Percentiles rank a stretch among this genome's conserved stretches.
These are phyloP conservation scores for Tricholoma hemisulphureum DNA, from an alignment of 768 basidiomycete species.

Conservation along the genomic window DNA sequence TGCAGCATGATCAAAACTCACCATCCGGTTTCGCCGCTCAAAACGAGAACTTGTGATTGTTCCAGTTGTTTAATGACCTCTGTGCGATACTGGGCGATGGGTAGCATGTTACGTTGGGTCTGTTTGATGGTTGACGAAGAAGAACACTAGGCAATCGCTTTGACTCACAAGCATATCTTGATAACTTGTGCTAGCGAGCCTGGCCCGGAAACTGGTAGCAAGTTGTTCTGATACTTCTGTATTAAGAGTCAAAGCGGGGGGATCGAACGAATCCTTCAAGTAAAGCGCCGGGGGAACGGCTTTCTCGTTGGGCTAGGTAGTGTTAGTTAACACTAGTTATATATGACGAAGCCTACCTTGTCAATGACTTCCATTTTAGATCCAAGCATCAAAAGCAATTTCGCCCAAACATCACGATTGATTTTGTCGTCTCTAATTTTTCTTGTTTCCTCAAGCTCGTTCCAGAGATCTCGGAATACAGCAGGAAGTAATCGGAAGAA, in stretches of 20 bases:
- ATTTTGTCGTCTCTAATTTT: conserved; percentile 57
- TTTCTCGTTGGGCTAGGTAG: conserved; percentile 21
- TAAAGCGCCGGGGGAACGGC: conserved; percentile 19
- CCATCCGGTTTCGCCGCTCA: conserved; percentile 57
- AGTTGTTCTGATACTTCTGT: conserved; percentile 48
- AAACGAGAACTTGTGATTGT: conserved; percentile 76
- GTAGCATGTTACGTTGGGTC: conserved; percentile 74
- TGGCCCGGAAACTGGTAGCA: conserved; percentile 54
- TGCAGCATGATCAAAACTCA: conserved; percentile 16
- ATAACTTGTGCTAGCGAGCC: conserved; percentile 64
- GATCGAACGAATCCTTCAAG: conserved; percentile 5
- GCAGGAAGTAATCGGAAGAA: conserved; percentile 81
- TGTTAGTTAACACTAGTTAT: conserved; percentile 1
- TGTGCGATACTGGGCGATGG: conserved; percentile 81
- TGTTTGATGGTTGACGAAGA: conserved; percentile 27
- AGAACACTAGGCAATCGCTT: not conserved
- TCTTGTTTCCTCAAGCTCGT: conserved; percentile 71
- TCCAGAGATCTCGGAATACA: conserved; percentile 87
- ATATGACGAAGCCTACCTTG: conserved; percentile 36
- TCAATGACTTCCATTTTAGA: conserved; percentile 46
- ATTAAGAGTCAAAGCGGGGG: conserved; percentile 5
- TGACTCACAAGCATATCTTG: conserved; percentile 83
- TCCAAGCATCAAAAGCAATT: conserved; percentile 60
- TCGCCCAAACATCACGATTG: conserved; percentile 73
- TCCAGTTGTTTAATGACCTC: conserved; percentile 71